Conservation (phyloP, 768 basidiomycete species). For the Lenzites betulinus region DNA sequence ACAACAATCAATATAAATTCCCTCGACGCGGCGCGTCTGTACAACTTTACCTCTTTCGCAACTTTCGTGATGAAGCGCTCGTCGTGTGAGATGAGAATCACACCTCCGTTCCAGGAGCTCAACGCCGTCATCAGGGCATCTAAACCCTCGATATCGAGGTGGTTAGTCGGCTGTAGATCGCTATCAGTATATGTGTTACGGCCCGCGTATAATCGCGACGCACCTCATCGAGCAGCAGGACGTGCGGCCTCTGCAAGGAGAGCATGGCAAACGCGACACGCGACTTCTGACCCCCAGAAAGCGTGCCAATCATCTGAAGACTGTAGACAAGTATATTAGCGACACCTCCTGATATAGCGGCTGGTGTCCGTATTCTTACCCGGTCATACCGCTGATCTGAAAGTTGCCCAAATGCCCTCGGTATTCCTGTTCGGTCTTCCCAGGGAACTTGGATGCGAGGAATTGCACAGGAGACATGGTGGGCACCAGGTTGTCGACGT, state of each 20-base stretch:
- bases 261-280: conserved; percentile 91
- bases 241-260: conserved; percentile 87
- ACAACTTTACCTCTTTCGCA: conserved; percentile 78
- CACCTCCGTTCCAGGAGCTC: conserved; percentile 83
- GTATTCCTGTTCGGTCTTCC: conserved; percentile 95
- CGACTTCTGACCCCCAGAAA: conserved; percentile 95
- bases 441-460: conserved; percentile 89
- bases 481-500: conserved; percentile 88
- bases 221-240: conserved; percentile 92
- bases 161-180: conserved; percentile 75
- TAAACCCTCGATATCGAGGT: conserved; percentile 96
- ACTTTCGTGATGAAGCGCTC: conserved; percentile 93
- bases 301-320: conserved; percentile 85
- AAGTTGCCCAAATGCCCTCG: conserved; percentile 94
- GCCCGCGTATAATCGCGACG: conserved; percentile 20
- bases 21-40: conserved; percentile 3
- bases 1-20: conserved; percentile 3
- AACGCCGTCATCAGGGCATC: conserved; percentile 91
- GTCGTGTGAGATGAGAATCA: conserved; percentile 94
- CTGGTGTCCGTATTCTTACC: conserved; percentile 44
- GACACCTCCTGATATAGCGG: neutral
- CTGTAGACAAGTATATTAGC: conserved; percentile 36
- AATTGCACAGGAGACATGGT: conserved; percentile 92
- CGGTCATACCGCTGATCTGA: conserved; percentile 95
- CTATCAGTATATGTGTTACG: neutral